Percentiles rank a stretch among this genome's conserved stretches.
These are phyloP conservation scores for Apiospora phragmitis DNA, from an alignment of 2,329 filamentous ascomycete species.

Conservation along the genomic window DNA sequence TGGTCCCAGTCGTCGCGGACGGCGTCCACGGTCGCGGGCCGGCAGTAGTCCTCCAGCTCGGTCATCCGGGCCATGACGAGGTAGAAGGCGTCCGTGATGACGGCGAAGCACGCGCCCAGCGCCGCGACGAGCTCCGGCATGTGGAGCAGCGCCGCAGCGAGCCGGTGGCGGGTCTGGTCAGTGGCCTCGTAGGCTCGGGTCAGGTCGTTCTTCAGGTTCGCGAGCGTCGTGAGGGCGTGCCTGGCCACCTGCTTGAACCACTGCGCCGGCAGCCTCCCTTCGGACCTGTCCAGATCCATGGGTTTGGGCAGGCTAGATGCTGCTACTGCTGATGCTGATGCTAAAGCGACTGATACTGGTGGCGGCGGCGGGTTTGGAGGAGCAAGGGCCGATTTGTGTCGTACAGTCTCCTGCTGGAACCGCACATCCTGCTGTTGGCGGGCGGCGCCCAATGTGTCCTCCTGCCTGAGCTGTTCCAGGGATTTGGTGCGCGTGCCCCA, in stretches of 20 bases:
- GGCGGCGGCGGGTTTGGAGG: background rate
- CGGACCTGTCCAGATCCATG: background rate
- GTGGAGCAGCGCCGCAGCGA: background rate
- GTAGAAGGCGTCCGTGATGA: background rate
- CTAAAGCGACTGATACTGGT: background rate
- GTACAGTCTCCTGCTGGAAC: background rate
- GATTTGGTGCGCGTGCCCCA: background rate
- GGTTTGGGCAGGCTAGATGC: background rate
- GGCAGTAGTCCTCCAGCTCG: background rate
- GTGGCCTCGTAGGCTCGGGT: background rate
- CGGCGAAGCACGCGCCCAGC: background rate
- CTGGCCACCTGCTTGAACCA: background rate
- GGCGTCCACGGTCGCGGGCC: background rate
- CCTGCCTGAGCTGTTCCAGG: background rate
- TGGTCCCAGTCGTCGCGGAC: background rate
- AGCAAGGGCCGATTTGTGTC: accelerated
- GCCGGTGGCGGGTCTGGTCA: background rate
- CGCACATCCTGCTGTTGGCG: background rate
- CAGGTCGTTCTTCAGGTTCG: background rate
- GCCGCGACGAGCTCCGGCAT: background rate
- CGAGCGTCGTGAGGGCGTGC: background rate
- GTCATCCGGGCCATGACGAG: background rate
- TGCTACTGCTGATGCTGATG: background rate
- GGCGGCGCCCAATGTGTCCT: background rate
- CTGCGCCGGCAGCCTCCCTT: background rate